Evolutionary conservation across 108 stramenopile species (phyloP).

Genomic region (Stephanodiscus triporus): DNA sequence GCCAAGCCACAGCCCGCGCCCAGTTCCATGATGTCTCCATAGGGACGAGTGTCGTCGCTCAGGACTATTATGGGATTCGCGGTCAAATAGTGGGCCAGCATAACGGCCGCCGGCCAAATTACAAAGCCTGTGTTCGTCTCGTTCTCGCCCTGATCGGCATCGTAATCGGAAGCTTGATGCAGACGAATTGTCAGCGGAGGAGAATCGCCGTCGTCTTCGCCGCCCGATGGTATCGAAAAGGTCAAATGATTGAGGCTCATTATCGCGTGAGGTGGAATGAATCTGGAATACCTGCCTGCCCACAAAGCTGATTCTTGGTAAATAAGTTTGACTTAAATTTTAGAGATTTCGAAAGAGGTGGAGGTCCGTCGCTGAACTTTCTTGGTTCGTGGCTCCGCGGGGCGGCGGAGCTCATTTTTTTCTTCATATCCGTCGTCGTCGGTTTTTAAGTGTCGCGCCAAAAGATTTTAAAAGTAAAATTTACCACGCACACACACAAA

Average conservation of each 20-base stretch:
- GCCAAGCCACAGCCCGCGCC: constrained; percentile 78
- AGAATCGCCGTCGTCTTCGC: constrained; percentile 4
- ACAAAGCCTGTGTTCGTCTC: constrained; percentile 51
- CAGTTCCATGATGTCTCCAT: constrained; percentile 61
- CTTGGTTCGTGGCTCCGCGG: no score
- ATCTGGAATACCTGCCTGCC: no score
- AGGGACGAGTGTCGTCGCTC: constrained; percentile 11
- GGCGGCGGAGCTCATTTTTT: no score
- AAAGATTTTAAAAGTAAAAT: no score
- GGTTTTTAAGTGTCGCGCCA: no score
- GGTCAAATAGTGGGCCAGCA: constrained; percentile 61
- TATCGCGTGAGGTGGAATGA: not conserved
- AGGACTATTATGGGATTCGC: constrained; percentile 44
- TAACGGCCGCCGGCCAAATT: constrained; percentile 84
- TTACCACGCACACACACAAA: no score
- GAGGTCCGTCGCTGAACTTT: no score
- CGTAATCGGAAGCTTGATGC: constrained; percentile 22
- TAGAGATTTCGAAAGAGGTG: no score
- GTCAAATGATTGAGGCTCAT: constrained; percentile 1
- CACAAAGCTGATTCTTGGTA: no score
- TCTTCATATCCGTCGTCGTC: no score
- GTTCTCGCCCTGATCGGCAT: constrained; percentile 17
- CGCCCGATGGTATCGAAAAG: constrained; percentile 16
- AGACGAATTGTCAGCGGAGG: constrained; percentile 44
- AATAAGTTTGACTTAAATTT: no score